phyloP scores from a whole-genome alignment of 306 rosid species.

The Medicago ruthenica region DNA sequence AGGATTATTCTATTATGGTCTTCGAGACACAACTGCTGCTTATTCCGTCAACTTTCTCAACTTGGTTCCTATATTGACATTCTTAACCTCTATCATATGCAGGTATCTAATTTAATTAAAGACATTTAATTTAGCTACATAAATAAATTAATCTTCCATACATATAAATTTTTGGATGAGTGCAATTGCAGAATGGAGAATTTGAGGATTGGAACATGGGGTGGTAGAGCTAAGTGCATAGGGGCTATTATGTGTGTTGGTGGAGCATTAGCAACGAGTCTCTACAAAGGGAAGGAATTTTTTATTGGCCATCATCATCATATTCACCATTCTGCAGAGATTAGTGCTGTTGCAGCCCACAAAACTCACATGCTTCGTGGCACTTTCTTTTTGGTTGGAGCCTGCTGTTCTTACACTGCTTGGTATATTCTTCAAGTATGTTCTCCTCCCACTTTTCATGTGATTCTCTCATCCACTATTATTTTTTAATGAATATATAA shows the following conservation, averaged over 20 bases:
- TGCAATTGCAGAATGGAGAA: conserved; percentile 51
- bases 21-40: conserved; percentile 72
- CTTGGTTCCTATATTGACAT: conserved; percentile 65
- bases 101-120: conserved; percentile 34
- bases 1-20: conserved; percentile 69
- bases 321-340: neutral
- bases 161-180: neutral
- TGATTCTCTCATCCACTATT: neutral
- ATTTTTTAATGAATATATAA: too few relatives aligned
- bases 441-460: neutral
- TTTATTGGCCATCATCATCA: conserved; percentile 43
- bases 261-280: conserved; percentile 55
- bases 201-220: conserved; percentile 35
- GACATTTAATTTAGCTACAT: too few relatives aligned
- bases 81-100: conserved; percentile 49
- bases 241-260: conserved; percentile 67
- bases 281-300: conserved; percentile 62
- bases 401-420: conserved; percentile 57
- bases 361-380: conserved; percentile 58
- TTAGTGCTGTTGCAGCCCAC: neutral
- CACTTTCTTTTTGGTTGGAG: conserved; percentile 52
- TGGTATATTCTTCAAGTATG: conserved; percentile 71
- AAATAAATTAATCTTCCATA: neutral
- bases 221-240: conserved; percentile 51
- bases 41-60: conserved; percentile 69